Base-by-base conservation (phyloP, 1,284 basidiomycete genomes). In the Chalciporus sp. region DNA sequence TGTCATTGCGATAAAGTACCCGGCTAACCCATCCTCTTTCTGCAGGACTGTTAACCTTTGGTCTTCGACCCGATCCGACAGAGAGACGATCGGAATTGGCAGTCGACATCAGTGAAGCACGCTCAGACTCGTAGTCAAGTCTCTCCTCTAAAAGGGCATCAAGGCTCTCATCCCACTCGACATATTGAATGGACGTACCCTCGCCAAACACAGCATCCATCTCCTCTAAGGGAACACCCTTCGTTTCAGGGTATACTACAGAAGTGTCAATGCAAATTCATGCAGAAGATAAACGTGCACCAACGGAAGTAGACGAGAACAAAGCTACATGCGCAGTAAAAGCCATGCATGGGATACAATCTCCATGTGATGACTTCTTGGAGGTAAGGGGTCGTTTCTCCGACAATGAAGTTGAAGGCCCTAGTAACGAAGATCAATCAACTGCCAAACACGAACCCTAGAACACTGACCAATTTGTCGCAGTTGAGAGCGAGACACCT, bases 261-360 rank as follows among this genome's bases (percentile, higher is more conserved):
- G 8, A 14, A 42, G 27, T 5, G 33, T 56, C 11, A 62, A 47
- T 47, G 42, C 49, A 27, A 46, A 40, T 3, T 11, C 11, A 26
- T 3, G 11, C 12, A 8, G 11, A 51, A 17, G 39, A 28, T 7
- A 58, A 47, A 40, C 19, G 7, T 19, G 42, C 23, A 75, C 82
- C 63, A 65, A 91, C 89, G 71, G 74, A 92, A 91, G 68, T 88
- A 92, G 6, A 92, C 88, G 27, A 95, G 74, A 37, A 95, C 77
- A 66, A 97, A 95, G 61, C 92, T 94, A 67, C 88, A 86, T 14
- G 84, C 82, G 70, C 95, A 95, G 75, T 96, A 96, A 74, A 94
- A 94, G 11, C 92, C 94, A 63, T 97, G 94, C 91, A 99, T 95
- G 0, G 93, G 92, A 73, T 98, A 98, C 49, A 98, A 74, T 49